phyloP scores from a whole-genome alignment of 768 basidiomycete species.

The Phanerochaete sordida region DNA sequence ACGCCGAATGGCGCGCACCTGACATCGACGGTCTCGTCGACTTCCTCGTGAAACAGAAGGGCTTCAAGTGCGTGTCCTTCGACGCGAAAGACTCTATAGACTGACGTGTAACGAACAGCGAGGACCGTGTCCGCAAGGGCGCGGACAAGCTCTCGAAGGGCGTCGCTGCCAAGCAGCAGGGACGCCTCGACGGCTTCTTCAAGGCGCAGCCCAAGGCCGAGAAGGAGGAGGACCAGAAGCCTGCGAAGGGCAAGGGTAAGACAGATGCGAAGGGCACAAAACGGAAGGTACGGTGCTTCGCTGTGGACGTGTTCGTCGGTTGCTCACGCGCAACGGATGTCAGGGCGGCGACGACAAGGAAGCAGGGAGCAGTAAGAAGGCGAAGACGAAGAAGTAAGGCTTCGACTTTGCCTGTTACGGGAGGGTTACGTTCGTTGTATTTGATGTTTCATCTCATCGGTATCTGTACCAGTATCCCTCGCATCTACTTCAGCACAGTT shows the following conservation, averaged over 20 bases:
- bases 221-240: slow-evolving; percentile 34
- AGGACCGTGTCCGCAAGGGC: slow-evolving; percentile 94
- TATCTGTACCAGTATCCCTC: neutral
- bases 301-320: neutral
- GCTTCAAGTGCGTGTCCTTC: slow-evolving; percentile 76
- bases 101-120: slow-evolving; percentile 44
- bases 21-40: slow-evolving; percentile 92
- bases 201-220: slow-evolving; percentile 59
- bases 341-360: slow-evolving; percentile 31
- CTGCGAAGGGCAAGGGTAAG: slow-evolving; percentile 36
- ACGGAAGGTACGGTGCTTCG: slow-evolving; percentile 45
- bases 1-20: slow-evolving; percentile 95
- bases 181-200: slow-evolving; percentile 95
- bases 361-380: slow-evolving; percentile 34
- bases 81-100: neutral
- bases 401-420: neutral
- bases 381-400: slow-evolving; percentile 37
- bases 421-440: neutral
- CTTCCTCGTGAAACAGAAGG: slow-evolving; percentile 92
- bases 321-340: neutral
- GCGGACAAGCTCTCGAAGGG: slow-evolving; percentile 90
- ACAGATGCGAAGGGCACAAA: slow-evolving; percentile 34
- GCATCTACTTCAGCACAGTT: too few relatives aligned
- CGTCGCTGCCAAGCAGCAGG: slow-evolving; percentile 90
- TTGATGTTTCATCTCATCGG: neutral